phyloP scores from a whole-genome alignment of 495 filamentous ascomycete species.

The Penicillium maclennaniae region DNA sequence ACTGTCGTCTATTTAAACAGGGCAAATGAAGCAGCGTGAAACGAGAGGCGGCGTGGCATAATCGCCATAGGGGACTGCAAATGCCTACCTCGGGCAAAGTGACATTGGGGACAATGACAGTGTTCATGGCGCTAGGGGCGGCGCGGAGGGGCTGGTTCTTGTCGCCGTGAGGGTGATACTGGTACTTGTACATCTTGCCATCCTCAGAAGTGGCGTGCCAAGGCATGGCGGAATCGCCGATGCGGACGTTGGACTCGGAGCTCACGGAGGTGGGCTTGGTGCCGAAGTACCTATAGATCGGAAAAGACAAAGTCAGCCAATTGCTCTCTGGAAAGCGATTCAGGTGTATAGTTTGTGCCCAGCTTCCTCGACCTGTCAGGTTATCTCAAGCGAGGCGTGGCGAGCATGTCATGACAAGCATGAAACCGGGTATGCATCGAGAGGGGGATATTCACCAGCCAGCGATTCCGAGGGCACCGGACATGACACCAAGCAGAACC shows the following conservation, averaged over 20 bases:
- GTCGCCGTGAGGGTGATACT: constrained; percentile 90
- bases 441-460: constrained; percentile 63
- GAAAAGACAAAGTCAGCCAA: constrained; percentile 13
- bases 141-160: constrained; percentile 69
- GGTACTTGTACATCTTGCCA: constrained; percentile 69
- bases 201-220: constrained; percentile 68
- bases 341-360: background rate
- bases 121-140: constrained; percentile 91
- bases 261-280: constrained; percentile 79
- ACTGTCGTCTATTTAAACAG: background rate
- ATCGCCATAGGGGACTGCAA: background rate
- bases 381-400: background rate
- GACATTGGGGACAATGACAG: constrained; percentile 87
- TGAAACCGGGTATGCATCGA: constrained; percentile 2
- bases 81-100: constrained; percentile 78
- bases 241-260: constrained; percentile 73
- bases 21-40: no score
- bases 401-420: constrained; percentile 14
- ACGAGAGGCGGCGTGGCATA: background rate
- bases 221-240: constrained; percentile 74
- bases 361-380: background rate
- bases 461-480: constrained; percentile 76
- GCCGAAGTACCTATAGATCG: constrained; percentile 52
- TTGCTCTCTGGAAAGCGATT: background rate
- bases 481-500: constrained; percentile 92